phyloP scores from a whole-genome alignment of 2,329 filamentous ascomycete genomes.

The Phialophora chinensis region DNA sequence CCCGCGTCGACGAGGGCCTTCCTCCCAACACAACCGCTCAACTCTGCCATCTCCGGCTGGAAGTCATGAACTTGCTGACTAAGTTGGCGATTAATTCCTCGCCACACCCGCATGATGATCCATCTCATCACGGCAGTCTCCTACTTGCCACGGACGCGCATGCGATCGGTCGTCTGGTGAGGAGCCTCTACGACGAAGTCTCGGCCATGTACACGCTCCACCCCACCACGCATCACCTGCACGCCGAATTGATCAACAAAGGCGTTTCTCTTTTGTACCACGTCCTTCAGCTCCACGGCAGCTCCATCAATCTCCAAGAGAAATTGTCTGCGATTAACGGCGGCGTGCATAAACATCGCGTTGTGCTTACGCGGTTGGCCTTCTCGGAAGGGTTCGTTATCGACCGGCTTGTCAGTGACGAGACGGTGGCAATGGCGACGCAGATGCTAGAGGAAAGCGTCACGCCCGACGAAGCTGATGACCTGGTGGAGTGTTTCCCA shows the following conservation, averaged over 20 bases:
- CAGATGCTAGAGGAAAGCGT: slow-evolving; percentile 80
- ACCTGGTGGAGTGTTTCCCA: slow-evolving; percentile 57
- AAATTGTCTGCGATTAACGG: slow-evolving; percentile 74
- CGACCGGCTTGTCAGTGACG: slow-evolving; percentile 76
- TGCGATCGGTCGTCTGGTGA: slow-evolving; percentile 75
- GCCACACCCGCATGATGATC: slow-evolving; percentile 63
- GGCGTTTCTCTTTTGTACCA: slow-evolving; percentile 67
- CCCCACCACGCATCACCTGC: slow-evolving; percentile 51
- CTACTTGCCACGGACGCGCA: slow-evolving; percentile 72
- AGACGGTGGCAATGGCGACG: slow-evolving; percentile 80
- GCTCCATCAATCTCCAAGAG: slow-evolving; percentile 71
- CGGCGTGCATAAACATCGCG: slow-evolving; percentile 79
- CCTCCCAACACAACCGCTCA: slow-evolving; percentile 46
- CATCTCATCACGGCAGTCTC: slow-evolving; percentile 62
- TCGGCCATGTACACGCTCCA: slow-evolving; percentile 62
- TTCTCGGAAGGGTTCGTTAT: slow-evolving; percentile 81
- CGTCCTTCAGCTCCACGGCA: slow-evolving; percentile 52
- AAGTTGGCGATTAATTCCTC: slow-evolving; percentile 48
- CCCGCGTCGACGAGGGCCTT: slow-evolving; percentile 52
- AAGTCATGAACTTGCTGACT: slow-evolving; percentile 53
- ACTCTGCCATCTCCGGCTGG: slow-evolving; percentile 47
- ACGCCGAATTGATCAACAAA: slow-evolving; percentile 62
- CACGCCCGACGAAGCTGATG: slow-evolving; percentile 77
- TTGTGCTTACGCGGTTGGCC: slow-evolving; percentile 80
- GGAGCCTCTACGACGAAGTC: slow-evolving; percentile 76